Evolutionary conservation across 148 eudicot genomes (phyloP), one percentile per base, ranked within the genome.

Genomic region (Nepenthes gracilis): DNA sequence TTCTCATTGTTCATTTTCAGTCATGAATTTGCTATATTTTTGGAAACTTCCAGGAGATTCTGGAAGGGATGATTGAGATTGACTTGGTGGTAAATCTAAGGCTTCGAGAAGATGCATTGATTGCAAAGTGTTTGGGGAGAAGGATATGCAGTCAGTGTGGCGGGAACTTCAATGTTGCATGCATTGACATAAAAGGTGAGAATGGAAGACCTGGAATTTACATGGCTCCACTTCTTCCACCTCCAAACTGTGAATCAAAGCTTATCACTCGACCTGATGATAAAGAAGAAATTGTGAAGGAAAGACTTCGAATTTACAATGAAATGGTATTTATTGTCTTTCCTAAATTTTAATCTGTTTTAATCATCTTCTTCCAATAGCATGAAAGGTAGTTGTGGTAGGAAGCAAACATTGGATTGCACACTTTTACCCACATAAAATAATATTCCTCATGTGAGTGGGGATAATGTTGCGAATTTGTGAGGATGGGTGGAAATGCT

Each of bases 211-310:
- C 87, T 62, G 81, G 73, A 59, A 61, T 90, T 75, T 79, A 74
- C 73, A 90, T 90, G 97, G 84, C 92, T 69, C 92, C 97, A 5
- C 91, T 90, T 77, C 92, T 76, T 73, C 97, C 97, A 49, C 97
- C 97, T 6, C 64, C 83, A 33, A 66, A 79, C 57, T 90, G 97
- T 70, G 87, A 68, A 14, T 72, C 91, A 36, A 90, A 90, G 75
- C 86, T 90, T 47, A 83, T 87, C 62, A 83, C 81, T 35, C 85
- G 97, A 6, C 13, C 92, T 15, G 97, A 90, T 78, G 97, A 90
- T 76, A 83, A 81, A 58, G 95, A 87, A 76, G 85, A 76, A 67
- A 83, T 87, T 34, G 87, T 90, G 35, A 90, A 78, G 80, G 83
- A 81, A 65, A 77, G 97, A 50, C 85, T 87, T 37, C 82, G 82